Base-by-base conservation (phyloP, 306 rosid genomes). In the Vigna hirtella region DNA sequence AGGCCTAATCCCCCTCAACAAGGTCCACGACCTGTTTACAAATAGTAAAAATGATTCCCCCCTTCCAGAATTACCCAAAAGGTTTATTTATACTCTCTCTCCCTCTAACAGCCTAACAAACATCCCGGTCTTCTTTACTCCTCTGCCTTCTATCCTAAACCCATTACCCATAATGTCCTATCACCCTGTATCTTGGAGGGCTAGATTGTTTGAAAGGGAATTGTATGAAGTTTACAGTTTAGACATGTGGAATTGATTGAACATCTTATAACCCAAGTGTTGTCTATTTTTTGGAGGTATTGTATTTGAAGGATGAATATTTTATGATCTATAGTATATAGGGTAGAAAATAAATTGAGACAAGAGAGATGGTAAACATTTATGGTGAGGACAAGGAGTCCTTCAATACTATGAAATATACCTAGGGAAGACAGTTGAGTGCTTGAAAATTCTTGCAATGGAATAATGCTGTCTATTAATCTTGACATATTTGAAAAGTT, bases 361-460 rank as follows among this genome's bases (percentile, higher is more conserved):
- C 15, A 4, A 55, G 56, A 56, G 71, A n/a, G 57, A 36, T 36
- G 49, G 38, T 74, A 52, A 18, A 20, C 62, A 28, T 20, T 16
- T 47, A 74, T 47, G 55, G 14, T 2, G 36, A 22, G 17, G 28
- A 34, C 12, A 58, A 36, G 64, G 47, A 43, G 57, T 57, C 57
- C 17, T 58, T 77, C 18, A 38, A 59, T 67, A 26, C 59, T 24
- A 34, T 48, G 38, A 73, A 66, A 66, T 78, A 18, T 34, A 57
- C 30, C 28, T 42, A 38, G 28, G 7, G 48, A 15, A 30, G 67
- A 15, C 50, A 52, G 15, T 4, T 38, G 51, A 49, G 66, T 38
- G 11, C 57, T 71, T 24, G 66, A 50, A 30, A 36, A 72, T 38
- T 38, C 24, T 53, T 10, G 22, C 47, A 43, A 40, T 62, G 66